These are phyloP conservation scores for Picochlorum sp. DNA, from an alignment of 139 green algal genomes.

Conservation along the genomic window DNA sequence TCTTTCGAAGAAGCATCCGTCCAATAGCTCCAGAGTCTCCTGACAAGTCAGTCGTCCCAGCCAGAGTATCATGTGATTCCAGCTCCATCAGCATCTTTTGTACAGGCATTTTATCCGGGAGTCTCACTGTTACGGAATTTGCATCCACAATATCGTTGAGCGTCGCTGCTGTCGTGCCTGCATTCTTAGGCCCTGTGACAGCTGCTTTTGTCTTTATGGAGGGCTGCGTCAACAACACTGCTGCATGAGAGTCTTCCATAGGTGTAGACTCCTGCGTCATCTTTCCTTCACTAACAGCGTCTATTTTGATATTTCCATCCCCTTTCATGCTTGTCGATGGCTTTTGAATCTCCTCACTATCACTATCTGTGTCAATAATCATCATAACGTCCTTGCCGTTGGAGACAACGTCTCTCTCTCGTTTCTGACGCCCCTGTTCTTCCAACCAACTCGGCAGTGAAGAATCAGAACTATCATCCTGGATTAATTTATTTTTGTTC, in stretches of 20 bases:
- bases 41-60: slow-evolving; percentile 26
- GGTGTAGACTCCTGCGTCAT: not conserved
- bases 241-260: not conserved
- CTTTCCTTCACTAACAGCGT: not conserved
- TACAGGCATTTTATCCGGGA: slow-evolving; percentile 5
- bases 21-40: slow-evolving; percentile 32
- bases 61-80: slow-evolving; percentile 1
- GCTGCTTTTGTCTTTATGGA: not conserved
- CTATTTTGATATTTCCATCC: not conserved
- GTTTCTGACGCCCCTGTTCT: not conserved
- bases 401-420: slow-evolving; percentile 2
- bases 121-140: not conserved
- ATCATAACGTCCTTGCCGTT: slow-evolving; percentile 11
- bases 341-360: slow-evolving; percentile 1
- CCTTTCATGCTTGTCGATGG: not conserved
- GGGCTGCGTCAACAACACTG: not conserved
- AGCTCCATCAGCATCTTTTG: slow-evolving; percentile 20
- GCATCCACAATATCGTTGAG: not conserved
- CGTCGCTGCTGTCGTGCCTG: not conserved
- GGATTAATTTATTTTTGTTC: not conserved
- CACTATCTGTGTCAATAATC: slow-evolving; percentile 2
- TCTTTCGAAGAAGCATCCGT: slow-evolving; percentile 14
- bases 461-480: slow-evolving; percentile 12
- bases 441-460: slow-evolving; percentile 18
- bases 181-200: too few species aligned